Percentiles rank a stretch among this genome's conserved stretches.
phyloP scores from a whole-genome alignment of 2,329 filamentous ascomycete genomes.

The Pseudogymnoascus sp. region DNA sequence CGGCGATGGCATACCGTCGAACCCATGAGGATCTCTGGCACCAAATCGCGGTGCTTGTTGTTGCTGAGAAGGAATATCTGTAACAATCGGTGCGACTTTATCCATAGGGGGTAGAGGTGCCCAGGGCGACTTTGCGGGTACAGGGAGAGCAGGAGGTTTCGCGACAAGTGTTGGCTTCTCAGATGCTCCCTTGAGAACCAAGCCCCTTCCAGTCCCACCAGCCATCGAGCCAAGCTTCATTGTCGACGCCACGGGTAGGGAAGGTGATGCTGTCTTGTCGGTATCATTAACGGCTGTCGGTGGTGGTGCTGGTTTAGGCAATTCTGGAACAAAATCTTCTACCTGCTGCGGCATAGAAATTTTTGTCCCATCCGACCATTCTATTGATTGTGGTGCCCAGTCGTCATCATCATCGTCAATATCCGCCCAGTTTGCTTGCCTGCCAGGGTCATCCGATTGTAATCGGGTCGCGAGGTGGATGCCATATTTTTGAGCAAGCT shows the following conservation, averaged over 20 bases:
- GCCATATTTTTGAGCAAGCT: slow-evolving; percentile 73
- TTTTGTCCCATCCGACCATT: slow-evolving; percentile 84
- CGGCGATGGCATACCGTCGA: slow-evolving; percentile 45
- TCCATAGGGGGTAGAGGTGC: slow-evolving; percentile 78
- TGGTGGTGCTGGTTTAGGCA: slow-evolving; percentile 15
- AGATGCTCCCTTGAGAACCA: slow-evolving; percentile 56
- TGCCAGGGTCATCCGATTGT: slow-evolving; percentile 64
- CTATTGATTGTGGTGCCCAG: slow-evolving; percentile 76
- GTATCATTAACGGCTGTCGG: slow-evolving; percentile 20
- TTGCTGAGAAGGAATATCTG: slow-evolving; percentile 42
- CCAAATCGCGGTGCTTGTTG: slow-evolving; percentile 40
- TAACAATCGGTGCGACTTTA: slow-evolving; percentile 60
- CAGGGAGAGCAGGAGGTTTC: slow-evolving; percentile 58
- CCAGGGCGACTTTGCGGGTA: slow-evolving; percentile 85
- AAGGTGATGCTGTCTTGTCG: slow-evolving; percentile 24
- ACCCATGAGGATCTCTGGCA: slow-evolving; percentile 46
- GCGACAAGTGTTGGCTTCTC: slow-evolving; percentile 67
- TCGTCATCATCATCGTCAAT: slow-evolving; percentile 85
- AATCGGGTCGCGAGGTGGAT: slow-evolving; percentile 77
- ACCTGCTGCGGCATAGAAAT: slow-evolving; percentile 61
- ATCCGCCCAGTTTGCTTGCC: slow-evolving; percentile 80
- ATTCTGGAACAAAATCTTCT: slow-evolving; percentile 28
- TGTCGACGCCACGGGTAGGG: slow-evolving; percentile 23
- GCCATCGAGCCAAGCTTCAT: slow-evolving; percentile 23
- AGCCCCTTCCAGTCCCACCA: slow-evolving; percentile 40